These are phyloP conservation scores for Vitis vinifera DNA, from an alignment of 164 flowering plant genomes.

Conservation along the genomic window DNA sequence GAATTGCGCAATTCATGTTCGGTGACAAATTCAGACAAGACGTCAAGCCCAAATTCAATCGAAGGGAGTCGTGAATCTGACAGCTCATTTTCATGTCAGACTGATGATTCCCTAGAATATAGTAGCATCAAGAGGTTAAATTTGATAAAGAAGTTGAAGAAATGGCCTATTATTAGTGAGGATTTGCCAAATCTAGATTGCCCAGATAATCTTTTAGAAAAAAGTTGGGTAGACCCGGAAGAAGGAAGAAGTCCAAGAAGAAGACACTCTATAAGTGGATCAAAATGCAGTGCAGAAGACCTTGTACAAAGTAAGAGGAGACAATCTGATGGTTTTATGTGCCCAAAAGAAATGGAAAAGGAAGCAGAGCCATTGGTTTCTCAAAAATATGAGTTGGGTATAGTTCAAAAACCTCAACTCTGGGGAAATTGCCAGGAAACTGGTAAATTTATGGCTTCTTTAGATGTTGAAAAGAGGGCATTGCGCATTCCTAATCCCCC, in stretches of 20 bases:
- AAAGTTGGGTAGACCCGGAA: slow-evolving; percentile 38
- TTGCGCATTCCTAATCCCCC: slow-evolving; percentile 85
- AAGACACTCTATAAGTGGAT: slow-evolving; percentile 86
- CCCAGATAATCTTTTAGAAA: slow-evolving; percentile 21
- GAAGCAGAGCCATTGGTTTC: slow-evolving; percentile 29
- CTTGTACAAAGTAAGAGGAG: slow-evolving; percentile 46
- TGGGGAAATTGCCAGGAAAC: slow-evolving; percentile 35
- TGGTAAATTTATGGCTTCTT: slow-evolving; percentile 30
- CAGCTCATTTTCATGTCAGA: slow-evolving; percentile 16
- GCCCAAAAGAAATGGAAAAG: slow-evolving; percentile 47
- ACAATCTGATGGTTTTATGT: slow-evolving; percentile 73
- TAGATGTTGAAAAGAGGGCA: slow-evolving; percentile 71
- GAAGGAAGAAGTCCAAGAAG: slow-evolving; percentile 51
- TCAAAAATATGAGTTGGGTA: slow-evolving; percentile 37
- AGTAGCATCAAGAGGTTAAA: slow-evolving; percentile 35
- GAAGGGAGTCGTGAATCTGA: slow-evolving; percentile 25
- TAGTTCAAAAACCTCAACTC: slow-evolving; percentile 31
- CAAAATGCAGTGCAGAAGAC: slow-evolving; percentile 51
- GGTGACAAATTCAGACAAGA: slow-evolving; percentile 29
- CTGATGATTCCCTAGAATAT: slow-evolving; percentile 34
- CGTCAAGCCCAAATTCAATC: slow-evolving; percentile 32
- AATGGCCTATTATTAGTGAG: slow-evolving; percentile 51
- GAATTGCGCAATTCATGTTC: slow-evolving; percentile 54
- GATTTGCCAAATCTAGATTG: slow-evolving; percentile 36
- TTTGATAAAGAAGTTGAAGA: slow-evolving; percentile 51